A percentile compares a stretch with the other conserved stretches of the same genome.
These are phyloP conservation scores for Globisporangium camurandrum DNA, from an alignment of 352 stramenopile species.

Conservation along the genomic window DNA sequence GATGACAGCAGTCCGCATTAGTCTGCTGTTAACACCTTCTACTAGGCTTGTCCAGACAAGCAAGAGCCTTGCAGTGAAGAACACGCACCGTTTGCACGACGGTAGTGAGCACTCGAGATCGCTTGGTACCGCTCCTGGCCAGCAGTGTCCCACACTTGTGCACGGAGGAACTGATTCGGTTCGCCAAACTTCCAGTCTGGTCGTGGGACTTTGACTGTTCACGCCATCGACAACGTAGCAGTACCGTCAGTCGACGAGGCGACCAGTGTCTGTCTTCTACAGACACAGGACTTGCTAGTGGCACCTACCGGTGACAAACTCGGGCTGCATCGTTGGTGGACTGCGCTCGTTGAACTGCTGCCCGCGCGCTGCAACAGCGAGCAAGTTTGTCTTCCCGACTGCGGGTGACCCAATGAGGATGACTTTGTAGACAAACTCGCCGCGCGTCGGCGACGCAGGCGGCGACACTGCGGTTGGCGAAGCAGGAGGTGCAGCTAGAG, in stretches of 20 bases:
- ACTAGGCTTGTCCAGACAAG: no score
- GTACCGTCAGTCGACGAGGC: no score
- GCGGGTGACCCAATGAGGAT: slow-evolving; percentile 53
- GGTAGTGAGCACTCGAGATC: slow-evolving; percentile 69
- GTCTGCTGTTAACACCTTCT: no score
- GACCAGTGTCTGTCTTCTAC: no score
- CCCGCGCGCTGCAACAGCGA: slow-evolving; percentile 41
- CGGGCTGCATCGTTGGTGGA: slow-evolving; percentile 40
- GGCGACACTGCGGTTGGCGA: no score
- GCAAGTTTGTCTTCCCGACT: slow-evolving; percentile 62
- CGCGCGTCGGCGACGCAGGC: slow-evolving; percentile 27
- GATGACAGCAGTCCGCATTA: no score
- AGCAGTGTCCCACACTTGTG: slow-evolving; percentile 65
- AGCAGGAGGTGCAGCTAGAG: no score
- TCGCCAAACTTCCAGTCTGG: slow-evolving; percentile 67
- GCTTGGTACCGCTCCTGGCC: slow-evolving; percentile 67
- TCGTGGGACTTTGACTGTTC: slow-evolving; percentile 49
- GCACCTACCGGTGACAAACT: slow-evolving; percentile 47
- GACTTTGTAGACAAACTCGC: slow-evolving; percentile 52
- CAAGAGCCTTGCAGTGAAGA: no score
- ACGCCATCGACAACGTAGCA: not conserved
- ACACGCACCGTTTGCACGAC: slow-evolving; percentile 49
- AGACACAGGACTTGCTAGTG: not conserved
- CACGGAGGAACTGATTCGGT: slow-evolving; percentile 52
- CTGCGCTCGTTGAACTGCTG: slow-evolving; percentile 52